phyloP scores from a whole-genome alignment of 2,329 filamentous ascomycete genomes.

The Decorospora gaudefroyi region DNA sequence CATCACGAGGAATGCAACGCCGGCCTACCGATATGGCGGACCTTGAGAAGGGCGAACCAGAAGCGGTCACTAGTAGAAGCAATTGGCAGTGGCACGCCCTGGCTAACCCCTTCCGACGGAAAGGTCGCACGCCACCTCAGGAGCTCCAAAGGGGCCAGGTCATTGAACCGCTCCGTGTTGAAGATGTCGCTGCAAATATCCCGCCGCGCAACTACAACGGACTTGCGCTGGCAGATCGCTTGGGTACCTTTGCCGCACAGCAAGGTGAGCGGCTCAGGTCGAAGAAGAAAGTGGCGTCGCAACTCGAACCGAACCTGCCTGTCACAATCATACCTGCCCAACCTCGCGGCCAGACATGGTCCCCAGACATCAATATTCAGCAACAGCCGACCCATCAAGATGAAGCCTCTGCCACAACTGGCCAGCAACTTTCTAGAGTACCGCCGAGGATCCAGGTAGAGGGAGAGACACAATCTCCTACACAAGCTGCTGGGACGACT shows the following conservation, averaged over 20 bases:
- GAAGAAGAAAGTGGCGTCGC: constrained; percentile 41
- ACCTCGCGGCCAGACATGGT: constrained; percentile 60
- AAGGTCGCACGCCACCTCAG: constrained; percentile 61
- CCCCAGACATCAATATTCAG: constrained; percentile 48
- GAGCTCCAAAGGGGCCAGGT: constrained; percentile 63
- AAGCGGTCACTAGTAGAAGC: constrained; percentile 20
- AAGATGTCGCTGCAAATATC: constrained; percentile 42
- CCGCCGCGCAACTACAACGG: constrained; percentile 52
- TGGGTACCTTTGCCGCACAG: constrained; percentile 57
- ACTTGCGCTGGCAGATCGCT: constrained; percentile 52
- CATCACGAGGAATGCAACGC: constrained; percentile 6
- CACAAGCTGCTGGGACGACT: constrained; percentile 13
- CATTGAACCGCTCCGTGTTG: constrained; percentile 49
- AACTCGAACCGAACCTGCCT: constrained; percentile 53
- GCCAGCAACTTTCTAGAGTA: constrained; percentile 23
- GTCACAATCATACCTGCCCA: constrained; percentile 66
- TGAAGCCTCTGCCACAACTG: constrained; percentile 18
- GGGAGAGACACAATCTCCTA: constrained; percentile 17
- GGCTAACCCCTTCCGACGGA: constrained; percentile 62
- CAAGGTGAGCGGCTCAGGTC: constrained; percentile 53
- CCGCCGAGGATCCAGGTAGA: constrained; percentile 27
- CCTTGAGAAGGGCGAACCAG: constrained; percentile 36
- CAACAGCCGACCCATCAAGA: constrained; percentile 28
- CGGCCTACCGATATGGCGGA: constrained; percentile 29
- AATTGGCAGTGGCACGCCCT: constrained; percentile 56